phyloP scores from a whole-genome alignment of 257 asterid genomes.

The Solanum chmielewskii region DNA sequence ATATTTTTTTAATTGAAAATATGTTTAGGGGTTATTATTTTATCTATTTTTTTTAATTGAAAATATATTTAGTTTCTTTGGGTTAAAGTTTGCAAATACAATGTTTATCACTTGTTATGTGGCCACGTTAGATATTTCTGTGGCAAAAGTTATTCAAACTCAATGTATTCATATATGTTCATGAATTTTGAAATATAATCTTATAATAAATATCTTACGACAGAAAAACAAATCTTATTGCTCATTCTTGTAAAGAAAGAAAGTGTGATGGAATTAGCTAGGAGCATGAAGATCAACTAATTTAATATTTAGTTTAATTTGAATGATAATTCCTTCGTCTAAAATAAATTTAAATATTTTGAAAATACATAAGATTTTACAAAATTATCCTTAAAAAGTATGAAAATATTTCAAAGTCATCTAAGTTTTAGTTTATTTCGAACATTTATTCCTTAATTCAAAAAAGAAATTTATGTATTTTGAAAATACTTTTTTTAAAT shows the following conservation, averaged over 20 bases:
- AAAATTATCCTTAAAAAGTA: background rate
- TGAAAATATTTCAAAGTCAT: background rate
- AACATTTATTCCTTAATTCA: background rate
- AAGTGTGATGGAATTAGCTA: background rate
- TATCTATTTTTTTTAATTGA: no score
- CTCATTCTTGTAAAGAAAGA: background rate
- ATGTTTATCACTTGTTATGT: background rate
- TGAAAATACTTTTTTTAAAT: no score
- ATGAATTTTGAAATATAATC: background rate
- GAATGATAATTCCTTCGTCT: background rate
- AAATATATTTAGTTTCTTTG: background rate
- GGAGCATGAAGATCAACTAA: background rate
- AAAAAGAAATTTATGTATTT: no score
- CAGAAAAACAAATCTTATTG: background rate
- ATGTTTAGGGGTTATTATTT: background rate
- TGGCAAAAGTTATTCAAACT: background rate
- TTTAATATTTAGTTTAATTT: background rate
- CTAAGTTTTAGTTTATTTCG: background rate
- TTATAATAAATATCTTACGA: background rate
- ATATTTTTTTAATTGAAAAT: background rate
- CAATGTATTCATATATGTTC: background rate
- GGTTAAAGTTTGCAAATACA: background rate
- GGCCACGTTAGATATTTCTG: background rate
- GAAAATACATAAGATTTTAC: background rate
- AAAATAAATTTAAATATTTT: background rate